These are phyloP conservation scores for Pichia sp. DNA, from an alignment of 1,139 yeast genomes.

Conservation along the genomic window DNA sequence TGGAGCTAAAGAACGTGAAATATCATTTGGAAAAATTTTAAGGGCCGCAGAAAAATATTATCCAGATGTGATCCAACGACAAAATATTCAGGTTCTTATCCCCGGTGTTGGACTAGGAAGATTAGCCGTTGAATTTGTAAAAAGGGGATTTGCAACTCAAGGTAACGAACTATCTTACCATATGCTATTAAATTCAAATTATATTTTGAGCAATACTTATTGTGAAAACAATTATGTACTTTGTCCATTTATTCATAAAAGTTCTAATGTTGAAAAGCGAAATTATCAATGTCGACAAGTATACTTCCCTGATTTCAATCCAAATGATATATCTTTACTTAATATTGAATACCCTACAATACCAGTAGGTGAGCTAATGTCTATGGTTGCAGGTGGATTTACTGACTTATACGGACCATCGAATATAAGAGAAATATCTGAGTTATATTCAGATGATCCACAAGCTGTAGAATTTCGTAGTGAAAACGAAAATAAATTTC, in stretches of 20 bases:
- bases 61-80: constrained; percentile 39
- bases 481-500: constrained; percentile 37
- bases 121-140: constrained; percentile 65
- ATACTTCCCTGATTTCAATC: constrained; percentile 47
- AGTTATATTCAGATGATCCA: constrained; percentile 36
- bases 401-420: constrained; percentile 65
- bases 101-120: constrained; percentile 88
- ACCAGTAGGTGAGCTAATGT: constrained; percentile 51
- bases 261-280: constrained; percentile 43
- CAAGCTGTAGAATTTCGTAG: constrained; percentile 39
- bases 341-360: constrained; percentile 35
- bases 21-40: constrained; percentile 43
- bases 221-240: constrained; percentile 37
- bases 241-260: constrained; percentile 50
- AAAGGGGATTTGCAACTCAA: constrained; percentile 64
- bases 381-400: constrained; percentile 79
- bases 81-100: constrained; percentile 45
- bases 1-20: constrained; percentile 48
- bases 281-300: constrained; percentile 45
- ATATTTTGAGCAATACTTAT: constrained; percentile 50
- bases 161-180: constrained; percentile 84
- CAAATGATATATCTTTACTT: constrained; percentile 33
- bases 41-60: constrained; percentile 38
- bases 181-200: constrained; percentile 67
- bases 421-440: constrained; percentile 32